Percentiles rank a stretch among this genome's conserved stretches.
phyloP scores from a whole-genome alignment of 345 rosid genomes.

The Lepidium sativum region DNA sequence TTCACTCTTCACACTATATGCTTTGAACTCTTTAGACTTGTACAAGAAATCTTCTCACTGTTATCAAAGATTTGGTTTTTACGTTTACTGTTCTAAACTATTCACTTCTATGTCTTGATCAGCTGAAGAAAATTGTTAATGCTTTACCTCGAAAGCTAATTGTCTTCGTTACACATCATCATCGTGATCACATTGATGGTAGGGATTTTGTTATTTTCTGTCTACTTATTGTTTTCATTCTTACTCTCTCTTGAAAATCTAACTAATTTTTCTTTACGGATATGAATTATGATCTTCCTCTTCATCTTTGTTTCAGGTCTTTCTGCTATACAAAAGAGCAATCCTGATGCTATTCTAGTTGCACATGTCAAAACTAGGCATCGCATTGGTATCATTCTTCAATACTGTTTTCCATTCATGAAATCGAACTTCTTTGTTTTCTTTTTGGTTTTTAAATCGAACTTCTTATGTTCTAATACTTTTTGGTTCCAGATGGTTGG shows the following conservation, averaged over 20 bases:
- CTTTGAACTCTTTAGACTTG: background rate
- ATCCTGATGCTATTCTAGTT: constrained; percentile 53
- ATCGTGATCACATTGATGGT: constrained; percentile 85
- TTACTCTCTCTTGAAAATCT: background rate
- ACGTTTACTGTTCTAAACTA: background rate
- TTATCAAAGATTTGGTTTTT: background rate
- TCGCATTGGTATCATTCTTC: constrained; percentile 36
- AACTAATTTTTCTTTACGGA: background rate
- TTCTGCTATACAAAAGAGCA: constrained; percentile 67
- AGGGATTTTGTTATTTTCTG: constrained; percentile 9
- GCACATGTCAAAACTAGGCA: constrained; percentile 70
- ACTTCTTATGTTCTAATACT: constrained; percentile 7
- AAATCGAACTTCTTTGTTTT: background rate
- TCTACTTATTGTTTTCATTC: too few relatives aligned
- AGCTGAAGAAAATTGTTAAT: constrained; percentile 63
- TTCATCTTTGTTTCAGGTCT: constrained; percentile 52
- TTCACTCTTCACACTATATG: background rate
- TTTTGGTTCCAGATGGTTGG: constrained; percentile 51
- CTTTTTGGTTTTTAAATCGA: background rate
- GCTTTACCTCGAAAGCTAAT: constrained; percentile 66
- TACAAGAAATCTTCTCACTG: background rate
- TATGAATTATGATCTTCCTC: constrained; percentile 9
- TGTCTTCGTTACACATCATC: constrained; percentile 85
- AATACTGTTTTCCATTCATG: background rate
- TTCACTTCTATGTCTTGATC: constrained; percentile 24